Evolutionary conservation across 176 grass and related monocot genomes (phyloP).

Genomic region (barley (Hordeum vulgare)): DNA sequence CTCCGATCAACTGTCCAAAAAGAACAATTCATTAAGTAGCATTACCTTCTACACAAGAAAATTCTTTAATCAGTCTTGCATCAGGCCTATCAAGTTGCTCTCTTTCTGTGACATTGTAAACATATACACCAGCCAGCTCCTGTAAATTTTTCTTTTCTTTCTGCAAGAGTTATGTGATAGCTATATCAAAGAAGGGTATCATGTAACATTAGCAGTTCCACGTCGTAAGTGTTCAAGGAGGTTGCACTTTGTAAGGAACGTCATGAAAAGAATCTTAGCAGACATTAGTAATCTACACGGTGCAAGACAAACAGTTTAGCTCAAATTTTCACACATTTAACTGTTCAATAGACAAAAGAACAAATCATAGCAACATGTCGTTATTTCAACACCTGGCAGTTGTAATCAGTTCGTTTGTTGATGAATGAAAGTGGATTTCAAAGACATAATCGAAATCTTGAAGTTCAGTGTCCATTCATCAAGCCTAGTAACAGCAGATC

Average conservation of each 20-base stretch:
- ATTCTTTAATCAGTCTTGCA: conserved; percentile 57
- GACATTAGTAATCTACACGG: background rate
- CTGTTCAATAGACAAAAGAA: background rate
- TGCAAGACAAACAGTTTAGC: background rate
- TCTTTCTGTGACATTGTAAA: conserved; percentile 78
- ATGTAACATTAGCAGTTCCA: background rate
- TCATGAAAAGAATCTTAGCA: background rate
- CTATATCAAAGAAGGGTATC: background rate
- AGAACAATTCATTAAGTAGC: conserved; percentile 1
- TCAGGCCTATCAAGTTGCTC: conserved; percentile 73
- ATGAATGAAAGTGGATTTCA: background rate
- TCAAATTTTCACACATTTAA: conserved; percentile 16
- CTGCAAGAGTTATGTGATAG: conserved; percentile 40
- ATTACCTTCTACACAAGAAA: conserved; percentile 75
- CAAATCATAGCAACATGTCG: background rate
- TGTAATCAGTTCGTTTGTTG: background rate
- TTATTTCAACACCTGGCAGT: background rate
- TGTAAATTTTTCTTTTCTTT: conserved; percentile 98
- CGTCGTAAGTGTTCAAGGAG: background rate
- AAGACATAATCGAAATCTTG: background rate
- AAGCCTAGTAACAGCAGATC: background rate
- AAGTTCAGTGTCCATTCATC: background rate
- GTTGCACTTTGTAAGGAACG: background rate
- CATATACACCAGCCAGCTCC: conserved; percentile 74
- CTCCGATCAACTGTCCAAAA: background rate